These are phyloP conservation scores for Mycena vulgaris DNA, from an alignment of 768 basidiomycete genomes.

Conservation along the genomic window DNA sequence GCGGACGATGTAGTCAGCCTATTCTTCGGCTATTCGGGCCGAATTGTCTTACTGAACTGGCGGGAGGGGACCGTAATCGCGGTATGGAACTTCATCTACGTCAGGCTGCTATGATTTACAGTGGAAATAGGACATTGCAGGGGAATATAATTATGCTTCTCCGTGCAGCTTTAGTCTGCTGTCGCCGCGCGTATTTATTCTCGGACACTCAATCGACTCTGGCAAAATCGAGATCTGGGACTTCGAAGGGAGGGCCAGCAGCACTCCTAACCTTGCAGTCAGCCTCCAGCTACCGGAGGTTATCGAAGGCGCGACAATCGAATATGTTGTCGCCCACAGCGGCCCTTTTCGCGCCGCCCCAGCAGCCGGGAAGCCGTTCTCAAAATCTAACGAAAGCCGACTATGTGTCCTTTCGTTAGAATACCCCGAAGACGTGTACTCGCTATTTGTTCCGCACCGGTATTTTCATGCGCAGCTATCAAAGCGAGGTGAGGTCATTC, in stretches of 20 bases:
- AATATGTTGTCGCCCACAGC: constrained; percentile 10
- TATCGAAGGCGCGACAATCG: neutral
- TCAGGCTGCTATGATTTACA: too few species aligned
- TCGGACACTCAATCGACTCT: neutral
- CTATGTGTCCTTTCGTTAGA: constrained; percentile 24
- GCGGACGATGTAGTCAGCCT: constrained; percentile 20
- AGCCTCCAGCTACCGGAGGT: constrained; percentile 2
- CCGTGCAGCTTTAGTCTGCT: neutral
- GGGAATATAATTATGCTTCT: too few species aligned
- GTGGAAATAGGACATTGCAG: neutral
- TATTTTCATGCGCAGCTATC: neutral
- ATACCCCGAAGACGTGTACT: neutral
- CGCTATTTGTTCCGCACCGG: neutral
- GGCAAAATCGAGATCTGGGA: constrained; percentile 2
- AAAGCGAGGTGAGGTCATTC: neutral
- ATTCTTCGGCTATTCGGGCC: neutral
- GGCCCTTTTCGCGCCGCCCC: constrained; percentile 23
- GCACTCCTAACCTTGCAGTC: neutral
- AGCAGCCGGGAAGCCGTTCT: constrained; percentile 5
- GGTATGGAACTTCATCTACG: neutral
- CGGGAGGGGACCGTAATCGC: neutral
- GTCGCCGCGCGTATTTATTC: constrained; percentile 10
- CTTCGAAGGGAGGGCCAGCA: neutral
- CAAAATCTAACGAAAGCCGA: constrained; percentile 17
- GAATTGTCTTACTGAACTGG: constrained; percentile 12